phyloP scores from a whole-genome alignment of 2,329 filamentous ascomycete genomes.

The Daldinia eschscholtzii region DNA sequence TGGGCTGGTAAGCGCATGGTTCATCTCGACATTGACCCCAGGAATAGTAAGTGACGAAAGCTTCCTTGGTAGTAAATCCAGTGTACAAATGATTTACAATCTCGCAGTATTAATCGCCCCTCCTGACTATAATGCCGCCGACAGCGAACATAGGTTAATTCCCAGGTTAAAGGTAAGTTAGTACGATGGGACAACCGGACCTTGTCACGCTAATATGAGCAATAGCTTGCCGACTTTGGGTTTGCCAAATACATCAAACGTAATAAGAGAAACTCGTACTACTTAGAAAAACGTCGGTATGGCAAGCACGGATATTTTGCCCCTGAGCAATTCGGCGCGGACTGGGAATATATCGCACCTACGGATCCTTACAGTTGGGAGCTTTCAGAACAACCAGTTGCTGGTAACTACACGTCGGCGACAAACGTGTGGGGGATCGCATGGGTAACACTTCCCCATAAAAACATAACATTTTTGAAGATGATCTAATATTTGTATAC shows the following conservation, averaged over 20 bases:
- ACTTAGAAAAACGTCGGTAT: constrained; percentile 2
- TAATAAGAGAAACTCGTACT: constrained; percentile 41
- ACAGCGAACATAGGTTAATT: constrained; percentile 41
- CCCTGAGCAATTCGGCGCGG: constrained; percentile 46
- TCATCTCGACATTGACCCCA: constrained; percentile 47
- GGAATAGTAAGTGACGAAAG: constrained; percentile 38
- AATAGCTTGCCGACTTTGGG: constrained; percentile 44
- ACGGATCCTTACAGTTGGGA: constrained; percentile 25
- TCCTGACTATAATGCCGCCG: constrained; percentile 27
- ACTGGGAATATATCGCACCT: constrained; percentile 40
- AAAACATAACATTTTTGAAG: not conserved
- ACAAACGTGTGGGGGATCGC: constrained; percentile 45
- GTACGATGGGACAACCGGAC: not conserved
- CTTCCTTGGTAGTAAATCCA: not conserved
- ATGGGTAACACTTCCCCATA: constrained; percentile 27
- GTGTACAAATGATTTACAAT: constrained; percentile 2
- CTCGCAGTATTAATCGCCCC: constrained; percentile 38
- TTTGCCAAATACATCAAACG: constrained; percentile 20
- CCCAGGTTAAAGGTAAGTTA: constrained; percentile 43
- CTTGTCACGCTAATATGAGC: constrained; percentile 8
- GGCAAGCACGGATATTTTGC: constrained; percentile 35
- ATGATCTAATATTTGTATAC: constrained; percentile 15
- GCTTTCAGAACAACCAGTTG: constrained; percentile 37
- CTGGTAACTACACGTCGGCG: constrained; percentile 41
- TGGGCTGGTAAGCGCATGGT: constrained; percentile 40